phyloP scores from a whole-genome alignment of 805 yeast species.

The Teunomyces kruisii region DNA sequence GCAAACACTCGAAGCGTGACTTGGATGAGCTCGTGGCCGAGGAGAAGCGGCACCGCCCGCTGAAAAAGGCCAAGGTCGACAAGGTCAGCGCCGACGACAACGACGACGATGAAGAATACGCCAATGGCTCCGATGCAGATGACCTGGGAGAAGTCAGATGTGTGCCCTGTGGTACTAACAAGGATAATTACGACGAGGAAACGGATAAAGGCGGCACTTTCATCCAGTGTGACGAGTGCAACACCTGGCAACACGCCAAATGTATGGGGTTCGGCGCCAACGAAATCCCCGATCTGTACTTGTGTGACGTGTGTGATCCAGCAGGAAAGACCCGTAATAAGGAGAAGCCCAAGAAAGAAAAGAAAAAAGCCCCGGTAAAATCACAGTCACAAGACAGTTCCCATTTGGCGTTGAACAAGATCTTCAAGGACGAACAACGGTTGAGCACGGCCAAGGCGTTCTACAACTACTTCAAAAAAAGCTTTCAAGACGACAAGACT shows the following conservation, averaged over 20 bases:
- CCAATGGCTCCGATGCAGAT: constrained; percentile 6
- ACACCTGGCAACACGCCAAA: constrained; percentile 69
- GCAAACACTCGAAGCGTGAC: constrained; percentile 35
- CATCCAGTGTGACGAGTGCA: constrained; percentile 66
- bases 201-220: constrained; percentile 54
- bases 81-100: constrained; percentile 6
- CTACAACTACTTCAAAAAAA: constrained; percentile 39
- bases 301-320: constrained; percentile 56
- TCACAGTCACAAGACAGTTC: constrained; percentile 9
- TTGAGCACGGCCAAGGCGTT: constrained; percentile 54
- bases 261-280: constrained; percentile 54
- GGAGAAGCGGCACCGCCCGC: constrained; percentile 8
- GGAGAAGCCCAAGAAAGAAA: background rate
- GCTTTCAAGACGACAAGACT: constrained; percentile 32
- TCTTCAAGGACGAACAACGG: constrained; percentile 38
- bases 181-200: constrained; percentile 56
- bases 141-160: constrained; percentile 51
- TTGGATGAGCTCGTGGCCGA: constrained; percentile 12
- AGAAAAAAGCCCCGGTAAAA: background rate
- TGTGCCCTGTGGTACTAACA: constrained; percentile 59
- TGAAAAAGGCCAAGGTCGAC: constrained; percentile 4
- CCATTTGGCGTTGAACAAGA: constrained; percentile 11
- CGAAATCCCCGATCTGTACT: constrained; percentile 47
- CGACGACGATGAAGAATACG: constrained; percentile 12
- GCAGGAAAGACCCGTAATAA: constrained; percentile 2